A percentile compares a stretch with the other conserved stretches of the same genome.
Evolutionary conservation across 2,329 filamentous ascomycete genomes (phyloP).

Genomic region (Lasiodiplodia citricola): DNA sequence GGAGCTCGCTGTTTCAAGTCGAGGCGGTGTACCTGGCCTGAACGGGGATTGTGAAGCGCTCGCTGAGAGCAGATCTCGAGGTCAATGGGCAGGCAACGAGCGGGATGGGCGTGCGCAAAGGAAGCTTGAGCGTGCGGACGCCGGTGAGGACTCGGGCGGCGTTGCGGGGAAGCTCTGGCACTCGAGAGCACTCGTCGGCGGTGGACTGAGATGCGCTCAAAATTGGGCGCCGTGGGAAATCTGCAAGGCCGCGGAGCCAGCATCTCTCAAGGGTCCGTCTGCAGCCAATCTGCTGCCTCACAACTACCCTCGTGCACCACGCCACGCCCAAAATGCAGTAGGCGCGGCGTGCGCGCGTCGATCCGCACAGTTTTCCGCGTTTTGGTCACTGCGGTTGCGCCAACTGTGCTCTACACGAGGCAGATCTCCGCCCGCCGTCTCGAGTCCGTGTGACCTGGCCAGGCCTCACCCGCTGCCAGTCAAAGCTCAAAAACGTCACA

Average conservation of each 20-base stretch:
- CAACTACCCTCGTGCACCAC: constrained; percentile 1
- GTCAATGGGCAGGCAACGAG: constrained; percentile 12
- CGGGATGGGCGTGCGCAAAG: background rate
- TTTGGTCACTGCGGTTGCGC: constrained; percentile 18
- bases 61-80: background rate
- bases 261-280: background rate
- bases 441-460: constrained; percentile 14
- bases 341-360: constrained; percentile 20
- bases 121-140: background rate
- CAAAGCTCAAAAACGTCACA: constrained; percentile 1
- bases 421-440: constrained; percentile 12
- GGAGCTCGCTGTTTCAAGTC: constrained; percentile 26
- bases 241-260: constrained; percentile 24
- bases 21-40: constrained; percentile 26
- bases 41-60: background rate
- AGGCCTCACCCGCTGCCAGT: background rate
- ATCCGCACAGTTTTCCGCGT: constrained; percentile 23
- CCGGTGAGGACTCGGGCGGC: constrained; percentile 11
- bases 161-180: constrained; percentile 27
- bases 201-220: constrained; percentile 26
- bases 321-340: constrained; percentile 15
- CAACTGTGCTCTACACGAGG: constrained; percentile 11
- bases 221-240: constrained; percentile 24
- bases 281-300: constrained; percentile 1
- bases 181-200: constrained; percentile 14